These are phyloP conservation scores for Pseudonitzschia delicatissima DNA, from an alignment of 108 stramenopile genomes.

Conservation along the genomic window DNA sequence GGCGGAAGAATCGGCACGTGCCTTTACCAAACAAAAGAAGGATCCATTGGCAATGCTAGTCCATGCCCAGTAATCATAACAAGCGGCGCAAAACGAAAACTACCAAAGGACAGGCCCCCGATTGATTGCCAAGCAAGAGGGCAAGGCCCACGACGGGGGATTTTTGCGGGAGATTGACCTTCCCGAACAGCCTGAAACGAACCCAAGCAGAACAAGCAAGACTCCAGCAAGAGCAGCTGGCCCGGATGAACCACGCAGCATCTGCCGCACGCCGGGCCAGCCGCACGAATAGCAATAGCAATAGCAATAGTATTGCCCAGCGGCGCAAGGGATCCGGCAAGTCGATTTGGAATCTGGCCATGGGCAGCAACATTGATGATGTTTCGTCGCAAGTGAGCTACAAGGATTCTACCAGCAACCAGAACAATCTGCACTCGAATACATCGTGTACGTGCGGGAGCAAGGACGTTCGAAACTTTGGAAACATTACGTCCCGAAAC, in stretches of 20 bases:
- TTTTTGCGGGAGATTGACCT: constrained; percentile 50
- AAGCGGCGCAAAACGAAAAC: constrained; percentile 27
- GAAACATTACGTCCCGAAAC: constrained; percentile 62
- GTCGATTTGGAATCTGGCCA: constrained; percentile 69
- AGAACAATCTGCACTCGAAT: not conserved
- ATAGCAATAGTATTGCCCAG: constrained; percentile 13
- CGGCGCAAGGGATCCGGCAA: constrained; percentile 41
- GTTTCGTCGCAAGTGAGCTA: constrained; percentile 8
- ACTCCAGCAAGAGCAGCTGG: constrained; percentile 22
- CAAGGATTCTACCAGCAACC: not conserved
- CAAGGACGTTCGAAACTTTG: constrained; percentile 39
- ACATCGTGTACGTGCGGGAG: constrained; percentile 42
- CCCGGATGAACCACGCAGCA: constrained; percentile 30
- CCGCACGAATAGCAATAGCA: not conserved
- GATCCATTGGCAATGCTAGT: constrained; percentile 27
- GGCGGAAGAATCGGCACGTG: constrained; percentile 48
- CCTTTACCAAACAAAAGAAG: constrained; percentile 40
- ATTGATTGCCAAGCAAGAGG: constrained; percentile 24
- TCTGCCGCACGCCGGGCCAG: not conserved
- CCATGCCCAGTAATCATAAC: not conserved
- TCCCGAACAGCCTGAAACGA: constrained; percentile 43
- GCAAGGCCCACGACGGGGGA: constrained; percentile 46
- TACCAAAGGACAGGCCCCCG: constrained; percentile 28
- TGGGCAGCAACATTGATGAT: constrained; percentile 20
- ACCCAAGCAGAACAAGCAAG: constrained; percentile 29